phyloP scores from a whole-genome alignment of 495 filamentous ascomycete species.

The Amorphotheca resinae region DNA sequence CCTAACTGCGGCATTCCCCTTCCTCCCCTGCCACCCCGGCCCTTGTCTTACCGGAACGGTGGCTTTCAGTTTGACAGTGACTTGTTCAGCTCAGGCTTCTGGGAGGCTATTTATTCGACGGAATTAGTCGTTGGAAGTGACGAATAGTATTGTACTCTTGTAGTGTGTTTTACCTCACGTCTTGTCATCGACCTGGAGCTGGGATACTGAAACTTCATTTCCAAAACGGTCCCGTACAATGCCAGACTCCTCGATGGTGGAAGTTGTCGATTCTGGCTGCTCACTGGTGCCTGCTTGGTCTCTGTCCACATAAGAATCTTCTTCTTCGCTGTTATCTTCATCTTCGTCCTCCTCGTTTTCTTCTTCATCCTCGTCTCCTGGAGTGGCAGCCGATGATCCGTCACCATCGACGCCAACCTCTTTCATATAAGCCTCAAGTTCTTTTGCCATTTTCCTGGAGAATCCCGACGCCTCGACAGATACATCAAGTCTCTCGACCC shows the following conservation, averaged over 20 bases:
- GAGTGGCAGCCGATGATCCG: conserved; percentile 25
- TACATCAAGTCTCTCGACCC: conserved; percentile 62
- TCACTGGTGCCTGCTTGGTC: background rate
- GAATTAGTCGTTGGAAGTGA: no score
- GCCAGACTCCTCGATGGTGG: background rate
- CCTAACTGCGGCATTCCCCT: no score
- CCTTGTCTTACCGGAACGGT: no score
- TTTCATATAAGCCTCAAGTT: conserved; percentile 80
- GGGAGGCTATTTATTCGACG: no score
- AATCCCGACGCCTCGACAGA: conserved; percentile 89
- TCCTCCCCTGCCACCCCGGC: no score
- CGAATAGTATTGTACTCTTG: background rate
- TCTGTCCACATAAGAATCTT: conserved; percentile 7
- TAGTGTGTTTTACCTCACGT: conserved; percentile 3
- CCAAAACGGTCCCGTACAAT: background rate
- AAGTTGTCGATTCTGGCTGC: background rate
- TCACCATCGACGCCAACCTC: conserved; percentile 51
- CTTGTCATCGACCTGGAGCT: conserved; percentile 7
- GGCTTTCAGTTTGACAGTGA: no score
- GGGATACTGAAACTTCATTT: conserved; percentile 3
- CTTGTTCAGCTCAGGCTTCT: no score
- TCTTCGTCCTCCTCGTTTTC: conserved; percentile 30
- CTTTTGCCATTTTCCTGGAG: conserved; percentile 89
- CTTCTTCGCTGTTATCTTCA: conserved; percentile 22
- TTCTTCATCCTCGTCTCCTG: conserved; percentile 30